Evolutionary conservation across 139 green algal genomes (phyloP).

Genomic region (Mesotaenium endlicherianum): DNA sequence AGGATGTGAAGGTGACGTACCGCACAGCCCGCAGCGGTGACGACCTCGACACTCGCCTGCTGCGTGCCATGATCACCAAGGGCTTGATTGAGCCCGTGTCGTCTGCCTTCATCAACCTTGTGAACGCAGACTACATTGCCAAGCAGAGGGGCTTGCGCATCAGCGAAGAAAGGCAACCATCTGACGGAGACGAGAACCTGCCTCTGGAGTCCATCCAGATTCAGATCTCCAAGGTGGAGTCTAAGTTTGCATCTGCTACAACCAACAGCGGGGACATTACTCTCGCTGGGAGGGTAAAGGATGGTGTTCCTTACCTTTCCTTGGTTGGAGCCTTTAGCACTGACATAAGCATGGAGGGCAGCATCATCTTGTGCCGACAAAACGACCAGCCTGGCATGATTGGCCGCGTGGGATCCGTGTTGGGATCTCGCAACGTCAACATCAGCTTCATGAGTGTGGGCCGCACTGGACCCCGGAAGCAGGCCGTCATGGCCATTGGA

Average conservation of each 20-base stretch:
- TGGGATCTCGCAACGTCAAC: conserved; percentile 79
- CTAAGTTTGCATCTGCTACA: conserved; percentile 34
- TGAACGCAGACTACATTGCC: conserved; percentile 94
- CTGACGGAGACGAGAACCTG: conserved; percentile 47
- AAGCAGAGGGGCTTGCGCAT: conserved; percentile 82
- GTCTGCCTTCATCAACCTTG: conserved; percentile 77
- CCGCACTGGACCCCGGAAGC: conserved; percentile 47
- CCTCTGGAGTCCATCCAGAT: conserved; percentile 43
- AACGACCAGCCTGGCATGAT: conserved; percentile 92
- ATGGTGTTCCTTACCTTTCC: conserved; percentile 73
- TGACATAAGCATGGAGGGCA: conserved; percentile 75
- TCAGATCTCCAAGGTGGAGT: conserved; percentile 26
- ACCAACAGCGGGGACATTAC: conserved; percentile 13
- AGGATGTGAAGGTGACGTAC: conserved; percentile 84
- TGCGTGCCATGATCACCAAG: conserved; percentile 72
- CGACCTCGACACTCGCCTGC: conserved; percentile 88
- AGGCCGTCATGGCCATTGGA: conserved; percentile 93
- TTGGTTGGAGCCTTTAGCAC: conserved; percentile 84
- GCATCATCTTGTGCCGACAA: conserved; percentile 75
- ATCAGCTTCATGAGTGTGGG: conserved; percentile 92
- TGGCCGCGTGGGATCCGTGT: conserved; percentile 67
- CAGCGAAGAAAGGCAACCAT: conserved; percentile 62
- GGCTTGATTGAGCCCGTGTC: conserved; percentile 53
- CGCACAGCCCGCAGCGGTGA: conserved; percentile 65
- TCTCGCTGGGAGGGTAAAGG: conserved; percentile 43